Base-by-base conservation (phyloP, 2,329 filamentous ascomycete species). In the Venturia nashicola region DNA sequence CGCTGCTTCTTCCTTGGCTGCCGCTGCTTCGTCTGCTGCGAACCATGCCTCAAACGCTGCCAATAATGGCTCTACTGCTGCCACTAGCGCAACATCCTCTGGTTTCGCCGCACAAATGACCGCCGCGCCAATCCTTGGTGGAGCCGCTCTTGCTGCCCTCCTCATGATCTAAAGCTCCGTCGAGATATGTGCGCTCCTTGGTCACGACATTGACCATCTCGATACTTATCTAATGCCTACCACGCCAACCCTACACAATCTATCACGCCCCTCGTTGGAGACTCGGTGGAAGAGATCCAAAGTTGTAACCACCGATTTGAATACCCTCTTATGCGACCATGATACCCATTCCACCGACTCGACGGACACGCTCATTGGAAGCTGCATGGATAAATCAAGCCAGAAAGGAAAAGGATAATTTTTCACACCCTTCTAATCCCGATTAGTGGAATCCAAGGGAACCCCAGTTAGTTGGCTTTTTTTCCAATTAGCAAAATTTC, bases 81-180 rank as follows among this genome's bases (percentile, higher is more conserved):
- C 63, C 32, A 7, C 34, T 8, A 66, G 55, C 40, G 32, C 65
- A 23, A 42, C 66, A 16, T 67, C 68, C 0, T 59, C 66, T 20
- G 68, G 65, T 55, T 69, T 64, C 42, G 68, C 67, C 63, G 72
- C 72, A 44, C 66, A 73, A 66, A 71, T 70, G 69, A 76, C 74
- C 40, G 74, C 69, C 64, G 67, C 73, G 32, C 73, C 75, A 43
- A 61, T 76, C 44, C 71, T 71, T 54, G 75, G 72, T 67, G 74
- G 69, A 64, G 72, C 69, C 32, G 65, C 65, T n/a, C 42, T 74
- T 51, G 72, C 72, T 61, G 73, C 73, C 61, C 69, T 72, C 67
- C 66, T 76, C 67, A 66, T 76, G 65, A 67, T 76, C 66, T 76
- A 76, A 75, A 40, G 40, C 7, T n/a, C 2, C 27, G 12, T 6